Conservation (phyloP, 2,329 filamentous ascomycete genomes). For the Rutstroemia sp. region DNA sequence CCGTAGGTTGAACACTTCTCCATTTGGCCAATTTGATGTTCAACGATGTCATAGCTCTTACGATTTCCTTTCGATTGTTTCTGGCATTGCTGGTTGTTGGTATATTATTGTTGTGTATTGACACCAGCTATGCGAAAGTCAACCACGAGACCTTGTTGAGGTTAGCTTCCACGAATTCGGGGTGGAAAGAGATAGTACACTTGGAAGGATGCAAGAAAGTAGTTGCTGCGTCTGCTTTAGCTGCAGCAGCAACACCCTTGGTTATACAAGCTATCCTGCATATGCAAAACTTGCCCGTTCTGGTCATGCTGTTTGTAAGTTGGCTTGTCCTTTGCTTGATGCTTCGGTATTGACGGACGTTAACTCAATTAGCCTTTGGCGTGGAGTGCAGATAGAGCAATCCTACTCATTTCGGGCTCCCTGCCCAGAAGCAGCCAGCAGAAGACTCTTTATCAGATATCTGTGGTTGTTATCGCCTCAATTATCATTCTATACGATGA, state of each 20-base stretch:
- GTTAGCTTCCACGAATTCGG: neutral
- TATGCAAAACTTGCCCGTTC: conserved; percentile 20
- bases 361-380: neutral
- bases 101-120: neutral
- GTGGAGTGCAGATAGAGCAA: neutral
- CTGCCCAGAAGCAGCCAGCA: neutral
- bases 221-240: conserved; percentile 15
- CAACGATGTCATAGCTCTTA: neutral
- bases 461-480: conserved; percentile 12
- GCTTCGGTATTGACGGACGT: neutral
- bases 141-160: neutral
- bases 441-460: conserved; percentile 13
- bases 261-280: conserved; percentile 21
- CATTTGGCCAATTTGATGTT: neutral
- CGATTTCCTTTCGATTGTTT: neutral
- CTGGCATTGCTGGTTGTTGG: neutral
- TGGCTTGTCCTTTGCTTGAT: neutral
- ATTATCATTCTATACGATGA: conserved; percentile 20
- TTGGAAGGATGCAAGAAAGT: conserved; percentile 10
- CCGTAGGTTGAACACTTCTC: neutral
- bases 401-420: neutral
- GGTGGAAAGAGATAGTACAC: neutral
- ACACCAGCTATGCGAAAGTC: neutral
- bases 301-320: conserved; percentile 26
- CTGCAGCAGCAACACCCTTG: conserved; percentile 19